phyloP scores from a whole-genome alignment of 257 asterid species.

The Solanum peruvianum region DNA sequence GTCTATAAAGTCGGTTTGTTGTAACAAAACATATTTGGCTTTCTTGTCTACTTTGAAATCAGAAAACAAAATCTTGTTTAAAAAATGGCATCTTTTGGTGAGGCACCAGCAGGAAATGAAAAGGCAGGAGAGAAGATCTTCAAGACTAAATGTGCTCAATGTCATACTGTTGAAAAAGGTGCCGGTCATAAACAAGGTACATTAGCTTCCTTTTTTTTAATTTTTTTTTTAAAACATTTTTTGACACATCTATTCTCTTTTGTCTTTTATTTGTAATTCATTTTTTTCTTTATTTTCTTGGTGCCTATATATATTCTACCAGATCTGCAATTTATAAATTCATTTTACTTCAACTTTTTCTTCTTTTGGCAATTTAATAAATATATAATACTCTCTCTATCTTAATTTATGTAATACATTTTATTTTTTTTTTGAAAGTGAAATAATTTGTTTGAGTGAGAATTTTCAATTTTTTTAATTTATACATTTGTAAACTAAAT shows the following conservation, averaged over 20 bases:
- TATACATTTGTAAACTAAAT: too few relatives aligned
- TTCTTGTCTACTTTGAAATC: background rate
- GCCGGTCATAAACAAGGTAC: conserved; percentile 95
- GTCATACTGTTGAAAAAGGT: conserved; percentile 86
- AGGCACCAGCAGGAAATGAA: conserved; percentile 72
- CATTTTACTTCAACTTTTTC: background rate
- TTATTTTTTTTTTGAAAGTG: too few relatives aligned
- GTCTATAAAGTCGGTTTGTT: background rate
- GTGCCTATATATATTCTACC: background rate
- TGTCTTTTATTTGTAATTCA: background rate
- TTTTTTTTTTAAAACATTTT: too few relatives aligned
- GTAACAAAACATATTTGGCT: background rate
- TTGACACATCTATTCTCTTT: background rate
- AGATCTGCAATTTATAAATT: background rate
- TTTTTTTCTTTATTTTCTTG: background rate
- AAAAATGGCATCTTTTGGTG: conserved; percentile 54
- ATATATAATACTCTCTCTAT: too few relatives aligned
- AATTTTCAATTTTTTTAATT: too few relatives aligned
- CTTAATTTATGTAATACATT: background rate
- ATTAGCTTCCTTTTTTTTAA: too few relatives aligned
- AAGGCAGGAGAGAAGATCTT: conserved; percentile 14
- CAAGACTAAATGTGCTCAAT: conserved; percentile 81
- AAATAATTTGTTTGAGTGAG: too few relatives aligned
- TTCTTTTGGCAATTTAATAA: background rate
- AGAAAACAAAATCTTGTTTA: background rate